Conservation (phyloP, 306 rosid genomes). For the cucumber (Cucumis sativus) region Cucumber_9930_V3 NC_026661.2:17868001-17868500, state of each 20-base stretch:
- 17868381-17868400: neutral
- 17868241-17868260: conserved; percentile 20
- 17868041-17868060: neutral
- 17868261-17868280: neutral
- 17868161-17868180: too few species aligned
- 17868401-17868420: too few species aligned
- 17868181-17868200: too few species aligned
- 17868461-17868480: neutral
- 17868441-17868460: neutral
- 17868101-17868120: neutral
- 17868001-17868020: neutral
- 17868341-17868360: conserved; percentile 3
- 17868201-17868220: too few species aligned
- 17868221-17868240: conserved; percentile 11
- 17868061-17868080: too few species aligned
- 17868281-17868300: neutral
- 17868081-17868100: neutral
- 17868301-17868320: neutral
- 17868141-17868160: too few species aligned
- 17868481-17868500: neutral
- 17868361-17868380: neutral
- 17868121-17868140: too few species aligned
- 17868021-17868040: neutral
- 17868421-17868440: neutral
- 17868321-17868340: neutral